These are phyloP conservation scores for Staphylotrichum tortipilum DNA, from an alignment of 495 filamentous ascomycete species.

Conservation along the genomic window DNA sequence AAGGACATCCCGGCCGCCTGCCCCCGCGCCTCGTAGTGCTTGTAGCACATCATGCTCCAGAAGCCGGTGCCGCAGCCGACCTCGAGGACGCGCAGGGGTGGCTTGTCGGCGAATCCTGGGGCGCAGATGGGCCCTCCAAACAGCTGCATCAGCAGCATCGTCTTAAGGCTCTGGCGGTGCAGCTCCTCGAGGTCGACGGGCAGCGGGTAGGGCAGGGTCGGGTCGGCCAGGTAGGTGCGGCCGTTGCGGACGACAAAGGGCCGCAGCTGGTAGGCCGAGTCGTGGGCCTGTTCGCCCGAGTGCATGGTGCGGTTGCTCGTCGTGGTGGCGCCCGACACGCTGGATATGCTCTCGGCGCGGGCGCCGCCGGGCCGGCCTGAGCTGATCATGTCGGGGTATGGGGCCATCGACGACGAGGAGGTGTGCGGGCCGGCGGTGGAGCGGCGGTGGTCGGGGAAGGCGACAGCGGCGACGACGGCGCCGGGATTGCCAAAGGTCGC, in stretches of 20 bases:
- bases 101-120: slow-evolving; percentile 51
- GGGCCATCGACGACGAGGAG: slow-evolving; percentile 33
- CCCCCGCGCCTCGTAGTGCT: slow-evolving; percentile 58
- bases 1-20: slow-evolving; percentile 52
- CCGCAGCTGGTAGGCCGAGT: slow-evolving; percentile 33
- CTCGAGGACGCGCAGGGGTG: slow-evolving; percentile 73
- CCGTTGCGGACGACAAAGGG: slow-evolving; percentile 68
- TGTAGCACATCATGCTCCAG: slow-evolving; percentile 81
- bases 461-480: slow-evolving; percentile 1
- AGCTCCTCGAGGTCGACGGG: slow-evolving; percentile 84
- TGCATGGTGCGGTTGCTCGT: slow-evolving; percentile 29
- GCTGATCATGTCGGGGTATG: slow-evolving; percentile 22
- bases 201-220: slow-evolving; percentile 65
- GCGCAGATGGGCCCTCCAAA: slow-evolving; percentile 74
- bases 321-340: slow-evolving; percentile 25
- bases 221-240: slow-evolving; percentile 73
- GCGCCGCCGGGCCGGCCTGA: slow-evolving; percentile 13
- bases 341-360: slow-evolving; percentile 35
- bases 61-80: slow-evolving; percentile 81
- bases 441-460: slow-evolving; percentile 21
- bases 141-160: slow-evolving; percentile 69
- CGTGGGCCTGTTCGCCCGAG: slow-evolving; percentile 25
- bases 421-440: too few species aligned
- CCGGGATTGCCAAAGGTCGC: neutral
- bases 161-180: slow-evolving; percentile 78